phyloP scores from a whole-genome alignment of 805 yeast genomes.

The Yamadazyma paraphyllophila region DNA sequence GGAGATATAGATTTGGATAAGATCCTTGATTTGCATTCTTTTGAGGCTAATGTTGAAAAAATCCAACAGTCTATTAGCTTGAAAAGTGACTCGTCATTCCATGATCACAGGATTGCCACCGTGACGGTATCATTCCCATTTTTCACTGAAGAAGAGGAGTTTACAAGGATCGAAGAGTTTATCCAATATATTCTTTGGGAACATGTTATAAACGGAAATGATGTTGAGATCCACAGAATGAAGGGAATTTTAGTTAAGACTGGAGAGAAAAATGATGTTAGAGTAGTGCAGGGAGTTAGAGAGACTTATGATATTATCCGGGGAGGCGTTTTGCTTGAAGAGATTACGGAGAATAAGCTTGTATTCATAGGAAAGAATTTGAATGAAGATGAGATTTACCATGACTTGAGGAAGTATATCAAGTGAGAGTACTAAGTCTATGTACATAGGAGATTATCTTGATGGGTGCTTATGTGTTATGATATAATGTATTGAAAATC shows the following conservation, averaged over 20 bases:
- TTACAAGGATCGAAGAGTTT: slow-evolving; percentile 45
- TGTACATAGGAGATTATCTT: too few relatives aligned
- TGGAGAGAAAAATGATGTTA: slow-evolving; percentile 26
- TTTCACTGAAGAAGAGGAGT: slow-evolving; percentile 46
- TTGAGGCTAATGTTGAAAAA: slow-evolving; percentile 40
- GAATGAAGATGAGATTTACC: slow-evolving; percentile 22
- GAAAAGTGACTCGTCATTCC: slow-evolving; percentile 22
- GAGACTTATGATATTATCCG: slow-evolving; percentile 82
- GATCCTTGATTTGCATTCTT: slow-evolving; percentile 78
- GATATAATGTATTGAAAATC: too few relatives aligned
- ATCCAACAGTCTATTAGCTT: slow-evolving; percentile 17
- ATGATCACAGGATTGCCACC: slow-evolving; percentile 40
- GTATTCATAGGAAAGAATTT: slow-evolving; percentile 76
- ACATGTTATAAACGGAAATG: slow-evolving; percentile 36
- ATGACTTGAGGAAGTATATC: slow-evolving; percentile 1
- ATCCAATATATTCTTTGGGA: slow-evolving; percentile 81
- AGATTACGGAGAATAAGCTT: slow-evolving; percentile 49
- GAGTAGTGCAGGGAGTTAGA: slow-evolving; percentile 87
- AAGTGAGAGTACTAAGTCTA: neutral
- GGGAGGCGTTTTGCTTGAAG: slow-evolving; percentile 35
- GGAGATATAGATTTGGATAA: slow-evolving; percentile 70
- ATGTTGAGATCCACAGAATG: slow-evolving; percentile 72
- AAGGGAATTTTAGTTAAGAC: slow-evolving; percentile 66
- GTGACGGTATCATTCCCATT: slow-evolving; percentile 44
- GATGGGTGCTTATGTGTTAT: too few relatives aligned